Conservation (phyloP, 306 rosid genomes). For the Ammopiptanthus mongolicus region DNA sequence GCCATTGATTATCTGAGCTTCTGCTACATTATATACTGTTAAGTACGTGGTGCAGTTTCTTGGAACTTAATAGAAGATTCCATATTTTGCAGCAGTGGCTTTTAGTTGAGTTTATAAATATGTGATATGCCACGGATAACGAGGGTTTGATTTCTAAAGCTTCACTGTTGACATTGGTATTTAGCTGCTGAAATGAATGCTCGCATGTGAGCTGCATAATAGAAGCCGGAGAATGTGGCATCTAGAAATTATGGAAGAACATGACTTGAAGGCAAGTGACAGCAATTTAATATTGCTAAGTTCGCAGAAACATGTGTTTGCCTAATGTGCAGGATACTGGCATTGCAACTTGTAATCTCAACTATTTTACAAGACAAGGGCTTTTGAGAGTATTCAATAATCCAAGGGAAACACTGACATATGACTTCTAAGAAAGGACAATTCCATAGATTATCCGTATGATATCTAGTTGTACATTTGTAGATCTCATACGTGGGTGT, state of each 20-base stretch:
- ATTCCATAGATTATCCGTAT: neutral
- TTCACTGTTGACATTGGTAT: neutral
- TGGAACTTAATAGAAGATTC: neutral
- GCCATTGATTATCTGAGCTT: neutral
- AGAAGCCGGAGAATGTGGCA: conserved; percentile 9
- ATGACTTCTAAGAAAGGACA: neutral
- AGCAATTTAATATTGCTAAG: neutral
- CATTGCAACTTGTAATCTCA: neutral
- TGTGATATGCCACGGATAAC: neutral
- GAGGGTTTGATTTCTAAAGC: conserved; percentile 6
- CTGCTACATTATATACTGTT: neutral
- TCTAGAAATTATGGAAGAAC: neutral
- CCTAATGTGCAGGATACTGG: neutral
- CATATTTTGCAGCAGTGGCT: neutral
- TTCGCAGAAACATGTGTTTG: neutral
- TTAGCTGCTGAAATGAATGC: conserved; percentile 10
- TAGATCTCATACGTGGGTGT: neutral
- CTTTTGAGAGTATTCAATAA: neutral
- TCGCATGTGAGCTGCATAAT: conserved; percentile 24
- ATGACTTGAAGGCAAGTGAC: conserved; percentile 8
- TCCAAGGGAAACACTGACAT: neutral
- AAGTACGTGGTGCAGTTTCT: conserved; percentile 1
- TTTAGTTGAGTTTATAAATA: neutral
- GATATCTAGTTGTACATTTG: neutral
- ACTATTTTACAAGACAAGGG: neutral